Conservation (phyloP, 371 early-diverging fungal species). For the Catenaria anguillulae region DNA sequence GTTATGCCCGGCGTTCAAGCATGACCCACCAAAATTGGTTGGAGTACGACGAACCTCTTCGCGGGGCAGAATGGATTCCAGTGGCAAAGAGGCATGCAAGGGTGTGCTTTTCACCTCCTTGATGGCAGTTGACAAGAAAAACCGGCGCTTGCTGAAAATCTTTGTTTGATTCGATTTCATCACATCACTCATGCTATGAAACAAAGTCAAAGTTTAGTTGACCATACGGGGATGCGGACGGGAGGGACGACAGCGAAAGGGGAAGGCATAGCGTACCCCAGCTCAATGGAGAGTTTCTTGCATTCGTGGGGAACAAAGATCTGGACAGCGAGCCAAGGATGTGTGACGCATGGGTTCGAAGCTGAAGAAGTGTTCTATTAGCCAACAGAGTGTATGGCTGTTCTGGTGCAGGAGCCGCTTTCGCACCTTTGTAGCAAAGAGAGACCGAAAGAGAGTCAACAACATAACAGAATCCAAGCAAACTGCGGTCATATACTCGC, state of each 20-base stretch:
- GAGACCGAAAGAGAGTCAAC: not conserved
- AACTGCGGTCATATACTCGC: conserved; percentile 4
- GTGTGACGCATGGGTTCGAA: not conserved
- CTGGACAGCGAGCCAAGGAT: conserved; percentile 3
- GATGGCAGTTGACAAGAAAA: conserved; percentile 8
- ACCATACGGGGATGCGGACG: too few relatives aligned
- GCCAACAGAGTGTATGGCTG: too few relatives aligned
- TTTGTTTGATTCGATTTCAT: not conserved
- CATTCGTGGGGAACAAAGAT: not conserved
- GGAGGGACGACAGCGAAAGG: too few relatives aligned
- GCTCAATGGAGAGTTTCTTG: not conserved
- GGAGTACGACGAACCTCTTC: conserved; percentile 9
- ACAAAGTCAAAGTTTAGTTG: not conserved
- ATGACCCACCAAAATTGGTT: too few relatives aligned
- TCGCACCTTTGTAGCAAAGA: not conserved
- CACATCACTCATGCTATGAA: not conserved
- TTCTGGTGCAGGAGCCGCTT: too few relatives aligned
- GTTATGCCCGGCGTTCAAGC: too few relatives aligned
- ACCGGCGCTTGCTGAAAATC: not conserved
- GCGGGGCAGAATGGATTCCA: not conserved
- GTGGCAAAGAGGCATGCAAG: conserved; percentile 2
- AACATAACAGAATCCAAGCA: not conserved
- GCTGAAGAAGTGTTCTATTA: too few relatives aligned
- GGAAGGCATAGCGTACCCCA: not conserved
- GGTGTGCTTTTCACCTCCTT: conserved; percentile 7